Conservation (phyloP, 2,329 filamentous ascomycete genomes). For the Fusarium poae region DNA sequence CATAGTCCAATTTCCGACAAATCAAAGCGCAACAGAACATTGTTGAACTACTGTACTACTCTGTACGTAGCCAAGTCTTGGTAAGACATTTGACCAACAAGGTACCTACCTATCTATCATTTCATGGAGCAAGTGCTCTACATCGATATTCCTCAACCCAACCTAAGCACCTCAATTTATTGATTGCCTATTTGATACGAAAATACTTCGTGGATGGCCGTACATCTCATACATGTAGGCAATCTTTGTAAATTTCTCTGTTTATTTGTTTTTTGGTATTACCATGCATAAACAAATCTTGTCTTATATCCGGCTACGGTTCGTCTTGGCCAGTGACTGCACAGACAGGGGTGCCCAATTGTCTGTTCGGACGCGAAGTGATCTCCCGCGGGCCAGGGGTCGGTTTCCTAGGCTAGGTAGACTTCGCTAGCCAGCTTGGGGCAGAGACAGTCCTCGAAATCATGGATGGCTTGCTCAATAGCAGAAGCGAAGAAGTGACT, state of each 20-base stretch:
- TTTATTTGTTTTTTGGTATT: neutral
- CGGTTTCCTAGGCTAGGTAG: conserved; percentile 3
- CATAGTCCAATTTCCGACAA: conserved; percentile 17
- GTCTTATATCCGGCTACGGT: conserved; percentile 10
- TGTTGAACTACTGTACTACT: conserved; percentile 20
- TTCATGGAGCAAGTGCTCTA: neutral
- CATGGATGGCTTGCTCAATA: neutral
- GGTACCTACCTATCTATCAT: conserved; percentile 29
- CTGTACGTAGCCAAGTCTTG: neutral
- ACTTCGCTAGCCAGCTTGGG: neutral
- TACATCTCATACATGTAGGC: neutral
- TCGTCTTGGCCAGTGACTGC: conserved; percentile 11
- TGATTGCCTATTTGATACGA: neutral
- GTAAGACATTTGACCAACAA: conserved; percentile 33
- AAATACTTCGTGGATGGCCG: neutral
- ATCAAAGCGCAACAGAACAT: conserved; percentile 10
- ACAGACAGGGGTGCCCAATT: conserved; percentile 13
- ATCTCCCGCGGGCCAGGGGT: conserved; percentile 20
- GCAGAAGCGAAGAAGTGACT: neutral
- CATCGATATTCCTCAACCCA: neutral
- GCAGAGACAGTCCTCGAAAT: neutral
- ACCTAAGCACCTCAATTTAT: neutral
- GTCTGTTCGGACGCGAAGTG: conserved; percentile 12
- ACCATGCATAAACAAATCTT: neutral
- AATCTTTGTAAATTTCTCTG: conserved; percentile 12